Conservation (phyloP, 768 basidiomycete genomes). For the Boletus rubropictus region DNA sequence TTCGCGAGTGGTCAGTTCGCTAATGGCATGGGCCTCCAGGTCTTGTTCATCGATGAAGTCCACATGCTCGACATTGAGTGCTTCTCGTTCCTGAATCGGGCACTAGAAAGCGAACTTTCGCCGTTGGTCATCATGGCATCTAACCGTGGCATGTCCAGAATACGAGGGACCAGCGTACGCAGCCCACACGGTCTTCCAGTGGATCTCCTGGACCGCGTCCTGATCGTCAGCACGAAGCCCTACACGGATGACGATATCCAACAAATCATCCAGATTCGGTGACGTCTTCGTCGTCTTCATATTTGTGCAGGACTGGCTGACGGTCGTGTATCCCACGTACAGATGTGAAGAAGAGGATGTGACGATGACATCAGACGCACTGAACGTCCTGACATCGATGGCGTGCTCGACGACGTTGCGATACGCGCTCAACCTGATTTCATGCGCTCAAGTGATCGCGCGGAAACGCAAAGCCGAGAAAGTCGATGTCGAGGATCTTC, state of each 20-base stretch:
- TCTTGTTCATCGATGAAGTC: conserved; percentile 98
- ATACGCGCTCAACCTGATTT: conserved; percentile 92
- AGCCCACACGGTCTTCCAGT: conserved; percentile 93
- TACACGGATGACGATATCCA: conserved; percentile 80
- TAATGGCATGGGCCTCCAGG: conserved; percentile 39
- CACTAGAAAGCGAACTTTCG: conserved; percentile 87
- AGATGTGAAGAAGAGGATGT: conserved; percentile 97
- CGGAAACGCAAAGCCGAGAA: conserved; percentile 72
- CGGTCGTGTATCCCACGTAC: background rate
- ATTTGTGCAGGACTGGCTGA: background rate
- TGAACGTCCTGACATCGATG: conserved; percentile 81
- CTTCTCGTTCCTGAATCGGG: conserved; percentile 97
- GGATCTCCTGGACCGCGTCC: conserved; percentile 88
- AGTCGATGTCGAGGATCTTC: conserved; percentile 82
- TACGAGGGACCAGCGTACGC: conserved; percentile 91
- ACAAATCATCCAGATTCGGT: conserved; percentile 93
- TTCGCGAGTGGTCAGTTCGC: background rate
- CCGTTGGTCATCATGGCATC: conserved; percentile 98
- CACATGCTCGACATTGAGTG: conserved; percentile 99
- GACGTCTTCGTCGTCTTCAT: background rate
- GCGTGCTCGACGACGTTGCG: conserved; percentile 85
- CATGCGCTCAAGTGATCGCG: conserved; percentile 83
- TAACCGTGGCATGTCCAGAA: conserved; percentile 90
- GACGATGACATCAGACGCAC: conserved; percentile 64
- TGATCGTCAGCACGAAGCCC: conserved; percentile 91